Evolutionary conservation across 2,329 filamentous ascomycete species (phyloP).

Genomic region (Madurella mycetomatis): DNA sequence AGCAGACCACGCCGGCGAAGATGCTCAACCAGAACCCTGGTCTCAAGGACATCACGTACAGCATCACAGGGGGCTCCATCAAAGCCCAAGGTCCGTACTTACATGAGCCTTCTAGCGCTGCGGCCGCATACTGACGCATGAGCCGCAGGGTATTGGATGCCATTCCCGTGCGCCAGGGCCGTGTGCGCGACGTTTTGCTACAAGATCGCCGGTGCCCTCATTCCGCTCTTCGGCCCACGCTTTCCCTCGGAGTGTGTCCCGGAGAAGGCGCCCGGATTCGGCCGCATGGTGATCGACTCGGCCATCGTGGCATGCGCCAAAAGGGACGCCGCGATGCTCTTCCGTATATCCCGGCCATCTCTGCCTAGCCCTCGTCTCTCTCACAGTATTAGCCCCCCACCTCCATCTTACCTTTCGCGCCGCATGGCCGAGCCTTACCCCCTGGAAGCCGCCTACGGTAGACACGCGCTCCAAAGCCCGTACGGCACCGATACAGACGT

Average conservation of each 20-base stretch:
- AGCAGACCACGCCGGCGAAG: conserved; percentile 83
- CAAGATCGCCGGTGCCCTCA: conserved; percentile 76
- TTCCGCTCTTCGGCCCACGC: conserved; percentile 80
- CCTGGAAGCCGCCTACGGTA: conserved; percentile 14
- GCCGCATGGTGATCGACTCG: conserved; percentile 61
- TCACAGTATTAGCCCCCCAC: conserved; percentile 12
- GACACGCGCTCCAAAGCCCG: conserved; percentile 28
- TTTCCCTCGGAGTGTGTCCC: conserved; percentile 71
- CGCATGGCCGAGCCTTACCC: conserved; percentile 11
- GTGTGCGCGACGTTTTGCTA: conserved; percentile 88
- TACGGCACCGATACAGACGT: conserved; percentile 41
- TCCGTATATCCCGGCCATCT: conserved; percentile 24
- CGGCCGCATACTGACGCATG: conserved; percentile 2
- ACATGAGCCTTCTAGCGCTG: not conserved
- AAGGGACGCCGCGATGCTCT: conserved; percentile 43
- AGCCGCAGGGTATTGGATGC: conserved; percentile 89
- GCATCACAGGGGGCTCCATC: conserved; percentile 89
- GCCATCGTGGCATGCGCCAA: conserved; percentile 51
- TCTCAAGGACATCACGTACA: conserved; percentile 83
- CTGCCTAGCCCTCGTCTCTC: conserved; percentile 16
- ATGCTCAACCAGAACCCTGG: conserved; percentile 75
- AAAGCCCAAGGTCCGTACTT: conserved; percentile 72
- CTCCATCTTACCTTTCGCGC: not conserved
- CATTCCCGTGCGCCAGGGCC: conserved; percentile 77
- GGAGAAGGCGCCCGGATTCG: conserved; percentile 59